Evolutionary conservation across 1,284 basidiomycete species (phyloP).

Genomic region (Peniophora sp.): DNA sequence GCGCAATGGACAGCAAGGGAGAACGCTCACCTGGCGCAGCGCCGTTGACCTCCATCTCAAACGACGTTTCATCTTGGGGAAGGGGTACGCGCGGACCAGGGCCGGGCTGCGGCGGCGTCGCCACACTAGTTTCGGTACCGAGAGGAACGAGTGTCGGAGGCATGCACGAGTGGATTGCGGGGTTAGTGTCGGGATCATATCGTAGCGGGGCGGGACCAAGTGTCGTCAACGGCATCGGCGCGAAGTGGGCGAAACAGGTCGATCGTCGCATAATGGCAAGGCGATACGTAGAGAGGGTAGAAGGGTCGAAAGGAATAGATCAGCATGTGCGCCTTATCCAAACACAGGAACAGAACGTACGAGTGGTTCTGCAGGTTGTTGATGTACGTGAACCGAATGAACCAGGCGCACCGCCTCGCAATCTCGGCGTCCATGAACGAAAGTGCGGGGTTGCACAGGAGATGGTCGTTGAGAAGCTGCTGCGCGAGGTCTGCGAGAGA

Average conservation of each 20-base stretch:
- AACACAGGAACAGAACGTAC: too few species aligned
- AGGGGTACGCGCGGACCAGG: conserved; percentile 36
- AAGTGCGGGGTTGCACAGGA: conserved; percentile 51
- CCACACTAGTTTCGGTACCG: neutral
- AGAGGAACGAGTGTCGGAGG: neutral
- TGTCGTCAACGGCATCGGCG: too few species aligned
- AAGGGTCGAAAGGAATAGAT: too few species aligned
- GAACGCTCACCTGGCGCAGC: conserved; percentile 47
- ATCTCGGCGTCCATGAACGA: conserved; percentile 60
- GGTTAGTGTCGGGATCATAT: too few species aligned
- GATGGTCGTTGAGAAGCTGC: conserved; percentile 55
- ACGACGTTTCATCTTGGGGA: conserved; percentile 70
- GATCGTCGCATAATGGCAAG: too few species aligned
- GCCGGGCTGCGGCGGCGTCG: neutral
- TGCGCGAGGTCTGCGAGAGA: conserved; percentile 50
- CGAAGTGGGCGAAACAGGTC: too few species aligned
- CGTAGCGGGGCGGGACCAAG: too few species aligned
- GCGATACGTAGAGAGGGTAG: too few species aligned
- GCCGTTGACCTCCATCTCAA: conserved; percentile 58
- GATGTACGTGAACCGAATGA: conserved; percentile 45
- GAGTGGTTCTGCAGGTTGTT: conserved; percentile 12
- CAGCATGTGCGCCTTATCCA: too few species aligned
- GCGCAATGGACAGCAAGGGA: too few species aligned
- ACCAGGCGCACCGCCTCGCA: conserved; percentile 70
- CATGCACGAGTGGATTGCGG: too few species aligned